Base-by-base conservation (phyloP, 1,139 yeast genomes). In the Chernovozyma aurita region DNA sequence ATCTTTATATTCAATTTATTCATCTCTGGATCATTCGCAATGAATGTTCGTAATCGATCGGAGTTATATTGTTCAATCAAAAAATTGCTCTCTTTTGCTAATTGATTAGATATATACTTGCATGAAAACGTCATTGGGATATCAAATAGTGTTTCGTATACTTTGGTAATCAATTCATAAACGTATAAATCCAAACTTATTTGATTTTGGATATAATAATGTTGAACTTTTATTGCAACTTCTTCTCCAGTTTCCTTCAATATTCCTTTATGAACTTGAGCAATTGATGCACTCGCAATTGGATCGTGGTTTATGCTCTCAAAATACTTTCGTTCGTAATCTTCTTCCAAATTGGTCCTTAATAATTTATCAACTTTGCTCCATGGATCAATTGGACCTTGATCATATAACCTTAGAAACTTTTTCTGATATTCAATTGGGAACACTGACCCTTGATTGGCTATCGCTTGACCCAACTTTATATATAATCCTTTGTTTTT, bases 391-490 rank as follows among this genome's bases (percentile, higher is more conserved):
- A 61, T 65, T 0, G 90, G 88, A 1, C 92, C 95, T 35, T 71
- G 67, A 50, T 85, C 94, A 48, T 82, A 85, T 33, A 85, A 59
- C 40, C 62, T 57, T 14, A 70, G 65, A 50, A 82, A 78, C 45
- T 72, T 66, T 31, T 60, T 63, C 45, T 78, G 84, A 51, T 62
- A 81, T 17, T 76, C 81, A 24, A 65, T 55, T 1, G 95, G 95
- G 48, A 85, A 76, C 43, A 81, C 63, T 12, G 71, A 61, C 1
- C 85, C 83, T 49, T 82, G 88, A 48, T 82, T 76, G 14, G 88
- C 88, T 29, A 82, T 73, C 27, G 85, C 81, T 61, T 82, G 90
- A 28, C 90, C 90, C 47, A 82, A 57, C 55, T 85, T 85, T 50
- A 85, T 80, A 52, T 81, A 85, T 15, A 85, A 64, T 1, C 95